phyloP scores from a whole-genome alignment of 208 protist genomes.

The Wallacemonas sp. region DNA sequence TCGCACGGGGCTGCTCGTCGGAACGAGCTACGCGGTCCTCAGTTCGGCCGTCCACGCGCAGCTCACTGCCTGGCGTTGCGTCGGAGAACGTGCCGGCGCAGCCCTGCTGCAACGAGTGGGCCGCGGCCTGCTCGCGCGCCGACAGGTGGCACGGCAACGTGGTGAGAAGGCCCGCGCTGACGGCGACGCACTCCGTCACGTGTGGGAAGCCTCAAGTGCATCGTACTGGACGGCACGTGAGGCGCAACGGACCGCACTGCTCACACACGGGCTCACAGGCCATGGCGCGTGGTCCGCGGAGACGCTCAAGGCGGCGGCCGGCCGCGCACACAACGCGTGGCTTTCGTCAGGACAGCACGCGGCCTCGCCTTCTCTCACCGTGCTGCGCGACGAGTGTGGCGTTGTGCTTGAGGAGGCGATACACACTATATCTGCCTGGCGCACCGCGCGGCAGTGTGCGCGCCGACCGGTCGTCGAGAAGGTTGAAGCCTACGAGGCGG shows the following conservation, averaged over 20 bases:
- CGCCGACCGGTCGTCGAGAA: no score
- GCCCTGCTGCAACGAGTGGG: background rate
- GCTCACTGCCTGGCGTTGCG: background rate
- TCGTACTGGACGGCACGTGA: background rate
- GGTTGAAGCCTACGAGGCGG: background rate
- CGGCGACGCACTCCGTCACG: background rate
- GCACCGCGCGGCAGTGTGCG: no score
- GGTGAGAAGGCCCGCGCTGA: background rate
- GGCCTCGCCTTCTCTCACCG: no score
- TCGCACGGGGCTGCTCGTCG: background rate
- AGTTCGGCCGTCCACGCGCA: background rate
- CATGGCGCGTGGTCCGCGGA: no score
- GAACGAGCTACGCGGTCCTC: constrained; percentile 1
- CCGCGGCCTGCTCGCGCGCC: background rate
- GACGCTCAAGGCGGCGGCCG: no score
- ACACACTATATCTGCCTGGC: no score
- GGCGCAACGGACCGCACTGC: background rate
- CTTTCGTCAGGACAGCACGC: no score
- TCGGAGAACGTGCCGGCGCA: background rate
- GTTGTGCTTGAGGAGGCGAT: no score
- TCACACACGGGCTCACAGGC: no score
- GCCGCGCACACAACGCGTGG: no score
- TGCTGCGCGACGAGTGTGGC: no score
- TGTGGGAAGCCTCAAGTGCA: background rate
- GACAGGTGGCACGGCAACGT: background rate